Conservation (phyloP, 2,329 filamentous ascomycete species). For the Fusarium poae region DNA sequence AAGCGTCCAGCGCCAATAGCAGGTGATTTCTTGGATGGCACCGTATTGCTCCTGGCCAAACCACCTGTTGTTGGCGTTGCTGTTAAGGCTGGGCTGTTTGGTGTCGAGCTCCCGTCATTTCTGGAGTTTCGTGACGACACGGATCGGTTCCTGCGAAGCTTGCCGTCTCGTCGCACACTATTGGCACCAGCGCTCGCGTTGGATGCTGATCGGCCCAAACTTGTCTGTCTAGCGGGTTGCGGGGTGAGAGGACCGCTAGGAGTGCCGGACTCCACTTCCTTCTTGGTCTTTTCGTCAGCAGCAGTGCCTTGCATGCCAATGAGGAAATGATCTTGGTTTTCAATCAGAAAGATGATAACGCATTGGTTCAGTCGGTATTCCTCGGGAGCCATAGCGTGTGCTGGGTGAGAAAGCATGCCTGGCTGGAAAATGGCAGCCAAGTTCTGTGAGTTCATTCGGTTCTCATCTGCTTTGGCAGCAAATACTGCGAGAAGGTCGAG, state of each 20-base stretch:
- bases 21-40: conserved; percentile 91
- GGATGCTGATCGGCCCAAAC: conserved; percentile 76
- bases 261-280: conserved; percentile 77
- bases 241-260: conserved; percentile 62
- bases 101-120: conserved; percentile 78
- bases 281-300: conserved; percentile 84
- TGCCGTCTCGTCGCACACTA: conserved; percentile 84
- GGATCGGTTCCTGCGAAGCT: conserved; percentile 87
- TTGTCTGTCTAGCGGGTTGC: conserved; percentile 65
- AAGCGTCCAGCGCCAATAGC: conserved; percentile 77
- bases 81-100: conserved; percentile 70
- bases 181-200: conserved; percentile 91
- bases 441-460: conserved; percentile 96
- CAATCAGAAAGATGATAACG: conserved; percentile 96
- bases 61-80: conserved; percentile 69
- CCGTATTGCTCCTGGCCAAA: conserved; percentile 82
- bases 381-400: conserved; percentile 93
- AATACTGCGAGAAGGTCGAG: conserved; percentile 96
- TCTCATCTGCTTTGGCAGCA: conserved; percentile 94
- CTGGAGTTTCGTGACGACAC: conserved; percentile 90
- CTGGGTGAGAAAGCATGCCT: conserved; percentile 92
- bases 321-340: conserved; percentile 98
- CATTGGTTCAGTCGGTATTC: conserved; percentile 97
- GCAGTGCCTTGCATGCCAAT: conserved; percentile 99
- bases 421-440: conserved; percentile 97